Evolutionary conservation across 306 rosid genomes (phyloP), one percentile per base, ranked within the genome.

Genomic region (Styphnolobium japonicum): DNA sequence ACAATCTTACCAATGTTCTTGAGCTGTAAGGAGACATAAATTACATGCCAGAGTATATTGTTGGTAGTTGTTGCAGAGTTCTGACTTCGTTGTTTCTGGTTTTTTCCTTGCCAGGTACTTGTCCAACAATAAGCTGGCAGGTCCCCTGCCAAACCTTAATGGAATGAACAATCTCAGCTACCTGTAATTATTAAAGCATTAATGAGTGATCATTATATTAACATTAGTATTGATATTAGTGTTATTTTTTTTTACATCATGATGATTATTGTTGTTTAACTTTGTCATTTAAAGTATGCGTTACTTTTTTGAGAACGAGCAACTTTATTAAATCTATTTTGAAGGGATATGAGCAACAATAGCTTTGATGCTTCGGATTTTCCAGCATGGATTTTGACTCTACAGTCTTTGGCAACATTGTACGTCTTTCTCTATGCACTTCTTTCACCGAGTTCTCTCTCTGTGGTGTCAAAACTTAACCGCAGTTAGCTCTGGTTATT

Each of bases 271-370:
- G 21, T 49, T 49, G 2, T 3, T 4, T 7, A 19, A 9, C 19
- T 19, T 53, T 19, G 12, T 21, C 61, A 18, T 19, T 53, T 5
- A 19, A 8, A 19, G 61, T 49, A 12, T 19, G 25, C 15, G 19
- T 15, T 33, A 15, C 45, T 68, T 25, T 45, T 45, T 11, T 12
- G 21, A 12, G 6, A 12, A 29, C 2, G 22, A 7, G n/a, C 10
- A 34, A 73, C 23, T 57, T 55, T 25, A n/a, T 43, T 5, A 22
- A 34, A 66, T 39, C 25, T 63, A 27, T 55, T 73, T 12, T 76
- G 70, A 67, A 82, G 88, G 48, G 88, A 87, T 34, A 19, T 82
- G 73, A 87, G 91, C 84, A 87, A 82, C 53, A 87, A 82, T 19
- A 75, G 53, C 42, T 87, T 87, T 43, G 74, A 46, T 7, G 15